phyloP scores from a whole-genome alignment of 495 filamentous ascomycete genomes.

The Penicillium salamii region DNA sequence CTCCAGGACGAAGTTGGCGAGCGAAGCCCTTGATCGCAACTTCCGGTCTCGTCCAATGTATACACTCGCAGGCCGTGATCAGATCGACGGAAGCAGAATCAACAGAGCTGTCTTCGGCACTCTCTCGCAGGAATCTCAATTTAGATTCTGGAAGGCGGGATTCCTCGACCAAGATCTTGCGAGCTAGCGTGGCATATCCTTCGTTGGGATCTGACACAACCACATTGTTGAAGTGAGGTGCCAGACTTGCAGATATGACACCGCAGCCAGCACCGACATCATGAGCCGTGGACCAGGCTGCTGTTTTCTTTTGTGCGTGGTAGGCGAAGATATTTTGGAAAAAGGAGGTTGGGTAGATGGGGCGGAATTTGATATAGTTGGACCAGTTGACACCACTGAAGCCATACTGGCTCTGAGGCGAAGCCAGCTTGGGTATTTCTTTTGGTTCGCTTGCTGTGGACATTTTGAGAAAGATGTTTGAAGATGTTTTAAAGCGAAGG shows the following conservation, averaged over 20 bases:
- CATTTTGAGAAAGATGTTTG: background rate
- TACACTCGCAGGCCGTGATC: constrained; percentile 3
- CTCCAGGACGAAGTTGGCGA: background rate
- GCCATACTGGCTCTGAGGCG: background rate
- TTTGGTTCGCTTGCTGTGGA: background rate
- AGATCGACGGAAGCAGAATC: background rate
- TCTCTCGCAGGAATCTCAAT: background rate
- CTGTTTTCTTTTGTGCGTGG: background rate
- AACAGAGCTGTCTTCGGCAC: background rate
- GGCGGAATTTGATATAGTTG: constrained; percentile 3
- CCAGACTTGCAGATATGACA: constrained; percentile 1
- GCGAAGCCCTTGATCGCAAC: constrained; percentile 2
- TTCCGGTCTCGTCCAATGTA: constrained; percentile 4
- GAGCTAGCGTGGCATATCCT: constrained; percentile 1
- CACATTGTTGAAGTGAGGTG: constrained; percentile 1
- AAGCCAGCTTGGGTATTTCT: background rate
- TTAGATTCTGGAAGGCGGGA: background rate
- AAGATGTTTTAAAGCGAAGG: background rate
- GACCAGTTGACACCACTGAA: constrained; percentile 8
- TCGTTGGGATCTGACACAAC: constrained; percentile 6
- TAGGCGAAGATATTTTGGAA: constrained; percentile 2
- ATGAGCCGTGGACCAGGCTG: background rate
- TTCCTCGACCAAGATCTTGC: background rate
- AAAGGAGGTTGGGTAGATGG: constrained; percentile 4
- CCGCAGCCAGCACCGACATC: constrained; percentile 5